Percentiles rank a stretch among this genome's conserved stretches.
Evolutionary conservation across 352 stramenopile species (phyloP).

Genomic region (Phytophthora podocarpi): DNA sequence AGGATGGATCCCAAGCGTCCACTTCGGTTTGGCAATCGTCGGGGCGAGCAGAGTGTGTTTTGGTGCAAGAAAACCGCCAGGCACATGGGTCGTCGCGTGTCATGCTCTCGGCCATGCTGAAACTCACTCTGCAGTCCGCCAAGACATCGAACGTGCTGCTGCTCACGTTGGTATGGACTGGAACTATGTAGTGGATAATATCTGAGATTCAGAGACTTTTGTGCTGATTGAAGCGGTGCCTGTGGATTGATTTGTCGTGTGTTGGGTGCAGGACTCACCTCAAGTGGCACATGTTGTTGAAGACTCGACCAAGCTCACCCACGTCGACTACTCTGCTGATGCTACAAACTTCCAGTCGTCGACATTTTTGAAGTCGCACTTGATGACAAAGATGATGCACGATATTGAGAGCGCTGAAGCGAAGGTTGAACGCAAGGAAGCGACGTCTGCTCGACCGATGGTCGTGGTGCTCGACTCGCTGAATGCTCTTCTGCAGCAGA

Average conservation of each 20-base stretch:
- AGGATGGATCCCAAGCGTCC: not conserved
- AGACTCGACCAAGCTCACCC: conserved; percentile 39
- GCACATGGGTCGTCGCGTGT: conserved; percentile 57
- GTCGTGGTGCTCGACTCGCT: conserved; percentile 73
- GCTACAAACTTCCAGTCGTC: conserved; percentile 29
- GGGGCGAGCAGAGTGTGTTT: conserved; percentile 53
- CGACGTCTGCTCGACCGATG: conserved; percentile 37
- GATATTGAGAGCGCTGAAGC: conserved; percentile 34
- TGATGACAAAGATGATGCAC: conserved; percentile 35
- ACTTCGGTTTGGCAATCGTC: conserved; percentile 33
- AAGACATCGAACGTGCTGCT: conserved; percentile 46
- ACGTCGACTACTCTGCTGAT: conserved; percentile 51
- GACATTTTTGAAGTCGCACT: not conserved
- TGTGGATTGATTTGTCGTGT: not conserved
- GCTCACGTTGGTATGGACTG: conserved; percentile 36
- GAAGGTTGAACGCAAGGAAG: not conserved
- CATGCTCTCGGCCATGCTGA: conserved; percentile 55
- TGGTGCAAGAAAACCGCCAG: conserved; percentile 70
- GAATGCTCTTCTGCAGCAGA: conserved; percentile 61
- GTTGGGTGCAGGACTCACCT: conserved; percentile 32
- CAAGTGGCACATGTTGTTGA: conserved; percentile 14
- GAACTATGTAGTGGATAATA: not conserved
- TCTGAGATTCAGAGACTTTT: too few relatives aligned
- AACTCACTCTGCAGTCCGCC: conserved; percentile 22
- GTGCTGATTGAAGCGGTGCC: too few relatives aligned